Percentiles rank a stretch among this genome's conserved stretches.
These are phyloP conservation scores for Solioccasus polychromus DNA, from an alignment of 768 basidiomycete species.

Conservation along the genomic window DNA sequence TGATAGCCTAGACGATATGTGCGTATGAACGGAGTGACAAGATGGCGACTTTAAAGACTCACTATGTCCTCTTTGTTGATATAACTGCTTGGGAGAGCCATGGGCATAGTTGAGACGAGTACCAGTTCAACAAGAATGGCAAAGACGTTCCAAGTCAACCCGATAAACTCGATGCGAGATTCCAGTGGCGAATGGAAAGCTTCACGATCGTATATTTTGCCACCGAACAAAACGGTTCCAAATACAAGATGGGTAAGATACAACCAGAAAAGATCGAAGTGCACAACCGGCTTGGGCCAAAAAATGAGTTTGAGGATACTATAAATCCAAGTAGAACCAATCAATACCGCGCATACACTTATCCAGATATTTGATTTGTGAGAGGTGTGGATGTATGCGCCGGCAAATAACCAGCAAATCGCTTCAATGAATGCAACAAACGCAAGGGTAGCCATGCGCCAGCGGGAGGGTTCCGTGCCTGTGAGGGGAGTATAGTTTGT, in stretches of 20 bases:
- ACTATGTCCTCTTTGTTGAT: slow-evolving; percentile 62
- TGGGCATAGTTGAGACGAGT: slow-evolving; percentile 59
- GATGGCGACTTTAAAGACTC: slow-evolving; percentile 24
- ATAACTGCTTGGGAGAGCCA: slow-evolving; percentile 56
- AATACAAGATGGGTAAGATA: slow-evolving; percentile 50
- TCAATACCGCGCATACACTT: slow-evolving; percentile 42
- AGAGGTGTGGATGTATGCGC: slow-evolving; percentile 51
- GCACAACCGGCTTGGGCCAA: slow-evolving; percentile 53
- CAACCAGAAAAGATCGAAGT: slow-evolving; percentile 62
- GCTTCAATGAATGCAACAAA: slow-evolving; percentile 55
- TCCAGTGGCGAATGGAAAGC: slow-evolving; percentile 45
- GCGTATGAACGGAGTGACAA: neutral
- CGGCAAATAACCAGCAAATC: slow-evolving; percentile 56
- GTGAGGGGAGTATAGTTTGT: neutral
- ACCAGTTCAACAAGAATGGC: slow-evolving; percentile 42
- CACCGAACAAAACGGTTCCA: slow-evolving; percentile 50
- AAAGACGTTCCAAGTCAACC: slow-evolving; percentile 41
- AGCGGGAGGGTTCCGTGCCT: slow-evolving; percentile 40
- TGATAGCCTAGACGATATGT: slow-evolving; percentile 19
- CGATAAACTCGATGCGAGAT: slow-evolving; percentile 20
- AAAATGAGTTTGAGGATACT: slow-evolving; percentile 53
- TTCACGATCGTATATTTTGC: slow-evolving; percentile 48
- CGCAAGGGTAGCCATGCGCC: slow-evolving; percentile 57
- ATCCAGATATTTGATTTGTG: slow-evolving; percentile 33
- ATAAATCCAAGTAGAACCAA: slow-evolving; percentile 65